Base-by-base conservation (phyloP, 1,139 yeast genomes). In the Candida tunisiensis region DNA sequence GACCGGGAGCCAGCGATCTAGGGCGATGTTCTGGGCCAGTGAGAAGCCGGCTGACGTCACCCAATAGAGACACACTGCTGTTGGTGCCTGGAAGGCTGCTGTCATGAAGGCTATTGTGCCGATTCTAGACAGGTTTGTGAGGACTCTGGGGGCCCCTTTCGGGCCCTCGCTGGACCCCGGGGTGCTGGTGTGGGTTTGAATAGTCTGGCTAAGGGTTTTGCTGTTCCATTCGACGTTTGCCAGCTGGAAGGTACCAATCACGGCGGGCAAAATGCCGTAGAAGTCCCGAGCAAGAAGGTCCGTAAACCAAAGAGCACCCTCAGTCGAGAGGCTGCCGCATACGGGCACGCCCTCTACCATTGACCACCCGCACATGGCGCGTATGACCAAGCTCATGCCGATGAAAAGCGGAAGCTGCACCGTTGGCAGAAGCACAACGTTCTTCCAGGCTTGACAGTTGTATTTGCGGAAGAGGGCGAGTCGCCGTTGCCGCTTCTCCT, bases 371-470 rank as follows among this genome's bases (percentile, higher is more conserved):
- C 83, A 72, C 39, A 80, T 55, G 28, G 74, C 68, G 36, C 95
- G 62, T 43, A 83, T 66, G 1, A 85, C 73, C 40, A 74, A 56
- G 7, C 91, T 74, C 62, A 82, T 61, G 2, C 74, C 60, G 3
- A 82, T 61, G 93, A 94, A 85, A n/a, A 83, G 49, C 0, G 96
- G 96, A 16, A 85, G 61, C 46, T 85, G 96, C 14, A 78, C 68
- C 1, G 71, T 56, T 1, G 96, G 96, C 17, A 60, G 42, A 25
- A 79, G 44, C 2, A 73, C 46, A 31, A 72, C 55, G 41, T 78
- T 74, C 46, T 82, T 83, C 85, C 92, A 85, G 31, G 74, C 49
- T 42, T 79, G 91, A 28, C 85, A 80, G 10, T 60, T 57, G 42
- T 75, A 62, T 30, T 65, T 62, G 37, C 65, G 66, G 50, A 77